phyloP scores from a whole-genome alignment of 352 stramenopile species.

The Phytophthora hybrid region DNA sequence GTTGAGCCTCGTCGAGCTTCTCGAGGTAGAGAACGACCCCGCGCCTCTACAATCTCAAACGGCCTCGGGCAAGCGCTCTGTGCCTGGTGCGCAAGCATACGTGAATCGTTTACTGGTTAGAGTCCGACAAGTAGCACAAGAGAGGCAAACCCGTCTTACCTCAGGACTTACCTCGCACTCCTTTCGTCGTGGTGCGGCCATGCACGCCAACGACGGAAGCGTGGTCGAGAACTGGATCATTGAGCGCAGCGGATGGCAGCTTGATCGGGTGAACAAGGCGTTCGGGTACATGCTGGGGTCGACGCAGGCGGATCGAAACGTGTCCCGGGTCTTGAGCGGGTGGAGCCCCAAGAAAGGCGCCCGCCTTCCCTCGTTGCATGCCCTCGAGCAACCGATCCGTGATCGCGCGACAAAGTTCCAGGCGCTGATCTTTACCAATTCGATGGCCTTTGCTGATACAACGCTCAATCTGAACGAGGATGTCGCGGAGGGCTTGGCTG shows the following conservation, averaged over 20 bases:
- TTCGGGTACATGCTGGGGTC: no score
- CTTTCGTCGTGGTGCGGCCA: background rate
- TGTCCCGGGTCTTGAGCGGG: background rate
- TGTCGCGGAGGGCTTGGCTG: no score
- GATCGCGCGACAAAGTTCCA: background rate
- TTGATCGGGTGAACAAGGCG: no score
- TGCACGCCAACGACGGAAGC: no score
- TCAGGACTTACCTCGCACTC: background rate
- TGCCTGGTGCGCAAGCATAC: background rate
- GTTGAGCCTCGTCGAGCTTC: background rate
- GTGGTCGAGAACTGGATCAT: no score
- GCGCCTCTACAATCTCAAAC: background rate
- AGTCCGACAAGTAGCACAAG: background rate
- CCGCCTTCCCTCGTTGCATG: background rate
- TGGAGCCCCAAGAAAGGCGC: background rate
- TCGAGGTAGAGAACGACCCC: background rate
- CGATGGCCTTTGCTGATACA: no score
- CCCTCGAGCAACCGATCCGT: background rate
- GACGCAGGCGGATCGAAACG: background rate
- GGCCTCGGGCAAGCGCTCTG: background rate
- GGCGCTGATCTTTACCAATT: no score
- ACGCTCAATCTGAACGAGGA: no score
- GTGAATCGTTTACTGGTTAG: background rate
- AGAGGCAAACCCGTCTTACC: background rate
- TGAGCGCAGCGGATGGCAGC: no score